A percentile compares a stretch with the other conserved stretches of the same genome.
phyloP scores from a whole-genome alignment of 192 early-diverging fungal genomes.

The Oehlia diaphana region DNA sequence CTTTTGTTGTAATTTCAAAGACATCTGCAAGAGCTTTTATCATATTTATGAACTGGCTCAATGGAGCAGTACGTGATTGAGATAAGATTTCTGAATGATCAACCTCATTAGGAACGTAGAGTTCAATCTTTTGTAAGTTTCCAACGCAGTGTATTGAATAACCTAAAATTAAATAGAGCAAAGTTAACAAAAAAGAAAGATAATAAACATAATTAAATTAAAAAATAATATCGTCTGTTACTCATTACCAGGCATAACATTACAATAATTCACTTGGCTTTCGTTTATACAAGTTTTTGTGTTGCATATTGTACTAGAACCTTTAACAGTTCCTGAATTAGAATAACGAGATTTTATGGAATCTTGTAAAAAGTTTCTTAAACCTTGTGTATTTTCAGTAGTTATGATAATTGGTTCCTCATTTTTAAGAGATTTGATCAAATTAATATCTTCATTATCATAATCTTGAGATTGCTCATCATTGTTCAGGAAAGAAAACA shows the following conservation, averaged over 20 bases:
- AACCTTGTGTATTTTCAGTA: background rate
- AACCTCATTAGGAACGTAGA: constrained; percentile 26
- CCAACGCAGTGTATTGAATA: constrained; percentile 47
- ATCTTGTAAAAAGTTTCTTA: constrained; percentile 3
- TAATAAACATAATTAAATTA: too few relatives aligned
- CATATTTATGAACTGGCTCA: constrained; percentile 45
- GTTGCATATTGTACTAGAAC: constrained; percentile 16
- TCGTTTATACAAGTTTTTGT: constrained; percentile 27
- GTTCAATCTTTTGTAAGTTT: constrained; percentile 35
- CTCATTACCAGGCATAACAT: constrained; percentile 47
- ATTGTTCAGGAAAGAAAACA: background rate
- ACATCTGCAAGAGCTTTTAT: constrained; percentile 50
- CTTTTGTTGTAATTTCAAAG: constrained; percentile 58
- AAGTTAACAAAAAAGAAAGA: too few relatives aligned
- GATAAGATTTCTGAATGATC: constrained; percentile 44
- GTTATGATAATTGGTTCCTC: background rate
- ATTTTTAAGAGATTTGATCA: background rate
- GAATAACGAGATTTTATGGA: constrained; percentile 37
- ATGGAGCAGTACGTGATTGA: constrained; percentile 34
- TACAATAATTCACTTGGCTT: constrained; percentile 46
- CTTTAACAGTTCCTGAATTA: constrained; percentile 21
- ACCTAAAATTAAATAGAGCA: background rate
- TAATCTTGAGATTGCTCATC: background rate
- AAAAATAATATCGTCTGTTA: too few relatives aligned
- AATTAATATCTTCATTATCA: background rate